Percentiles rank a stretch among this genome's conserved stretches.
phyloP scores from a whole-genome alignment of 2,329 filamentous ascomycete genomes.

The Colletotrichum tofieldiae region DNA sequence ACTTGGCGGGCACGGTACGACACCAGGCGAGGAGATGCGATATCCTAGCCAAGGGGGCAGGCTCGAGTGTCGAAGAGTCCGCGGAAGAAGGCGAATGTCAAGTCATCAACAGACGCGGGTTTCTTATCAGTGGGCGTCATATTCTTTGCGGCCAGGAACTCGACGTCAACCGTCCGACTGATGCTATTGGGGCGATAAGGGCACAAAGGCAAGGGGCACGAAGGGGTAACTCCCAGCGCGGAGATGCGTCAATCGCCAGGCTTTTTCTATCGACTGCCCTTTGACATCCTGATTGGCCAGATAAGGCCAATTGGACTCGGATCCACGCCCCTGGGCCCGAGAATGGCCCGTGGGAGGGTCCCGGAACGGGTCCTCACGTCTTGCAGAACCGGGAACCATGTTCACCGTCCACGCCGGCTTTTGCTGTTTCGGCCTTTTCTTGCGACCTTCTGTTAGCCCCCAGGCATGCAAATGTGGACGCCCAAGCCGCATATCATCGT shows the following conservation, averaged over 20 bases:
- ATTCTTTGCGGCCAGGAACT: conserved; percentile 28
- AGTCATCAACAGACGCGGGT: conserved; percentile 11
- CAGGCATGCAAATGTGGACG: not conserved
- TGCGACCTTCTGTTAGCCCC: not conserved
- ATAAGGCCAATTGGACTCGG: conserved; percentile 21
- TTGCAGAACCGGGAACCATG: conserved; percentile 6
- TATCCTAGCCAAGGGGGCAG: conserved; percentile 35
- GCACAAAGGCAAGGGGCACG: conserved; percentile 18
- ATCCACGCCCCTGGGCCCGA: conserved; percentile 27
- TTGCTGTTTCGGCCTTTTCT: conserved; percentile 7
- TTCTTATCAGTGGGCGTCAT: conserved; percentile 39
- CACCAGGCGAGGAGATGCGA: conserved; percentile 51
- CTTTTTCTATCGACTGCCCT: not conserved
- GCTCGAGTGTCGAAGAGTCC: conserved; percentile 20
- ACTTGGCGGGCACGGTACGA: conserved; percentile 15
- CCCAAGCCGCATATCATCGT: not conserved
- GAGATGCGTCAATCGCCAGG: conserved; percentile 33
- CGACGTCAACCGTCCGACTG: conserved; percentile 20
- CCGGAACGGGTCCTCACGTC: conserved; percentile 3
- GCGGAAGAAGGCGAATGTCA: conserved; percentile 27
- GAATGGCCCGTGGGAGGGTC: conserved; percentile 12
- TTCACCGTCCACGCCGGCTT: not conserved
- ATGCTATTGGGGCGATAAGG: conserved; percentile 42
- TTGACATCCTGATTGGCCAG: not conserved
- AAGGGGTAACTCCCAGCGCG: conserved; percentile 23